Percentiles rank a stretch among this genome's conserved stretches.
Evolutionary conservation across 2,329 filamentous ascomycete species (phyloP).

Genomic region (Ophiocordyceps camponoti-leonardi): DNA sequence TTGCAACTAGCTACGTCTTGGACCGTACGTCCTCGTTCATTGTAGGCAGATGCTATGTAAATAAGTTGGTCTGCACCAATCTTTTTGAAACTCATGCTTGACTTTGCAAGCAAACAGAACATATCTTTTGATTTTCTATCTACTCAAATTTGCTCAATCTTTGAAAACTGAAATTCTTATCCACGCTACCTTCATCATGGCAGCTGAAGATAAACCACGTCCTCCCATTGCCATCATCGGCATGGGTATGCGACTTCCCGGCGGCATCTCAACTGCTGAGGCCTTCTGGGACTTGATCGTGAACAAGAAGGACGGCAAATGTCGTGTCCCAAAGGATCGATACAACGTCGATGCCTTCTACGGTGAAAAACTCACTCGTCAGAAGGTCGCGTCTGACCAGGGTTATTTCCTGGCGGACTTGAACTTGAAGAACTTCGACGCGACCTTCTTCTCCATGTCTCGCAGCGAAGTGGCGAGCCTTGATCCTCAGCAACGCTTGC

Average conservation of each 20-base stretch:
- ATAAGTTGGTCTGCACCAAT: too few relatives aligned
- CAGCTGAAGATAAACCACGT: too few relatives aligned
- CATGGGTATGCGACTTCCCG: slow-evolving; percentile 15
- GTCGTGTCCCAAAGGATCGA: slow-evolving; percentile 10
- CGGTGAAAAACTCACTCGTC: background rate
- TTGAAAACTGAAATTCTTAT: too few relatives aligned
- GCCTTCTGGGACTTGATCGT: slow-evolving; percentile 15
- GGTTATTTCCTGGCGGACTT: slow-evolving; percentile 10
- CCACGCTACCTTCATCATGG: too few relatives aligned
- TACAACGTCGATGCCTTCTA: slow-evolving; percentile 6
- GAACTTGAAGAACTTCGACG: slow-evolving; percentile 11
- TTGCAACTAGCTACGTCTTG: too few relatives aligned
- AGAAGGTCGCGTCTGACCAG: background rate
- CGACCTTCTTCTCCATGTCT: slow-evolving; percentile 14
- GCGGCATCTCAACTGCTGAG: slow-evolving; percentile 8
- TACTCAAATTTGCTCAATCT: too few relatives aligned
- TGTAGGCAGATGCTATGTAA: too few relatives aligned
- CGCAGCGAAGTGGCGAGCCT: slow-evolving; percentile 10
- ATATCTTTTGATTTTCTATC: too few relatives aligned
- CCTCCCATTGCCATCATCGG: slow-evolving; percentile 15
- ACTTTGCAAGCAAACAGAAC: too few relatives aligned
- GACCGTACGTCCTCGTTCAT: too few relatives aligned
- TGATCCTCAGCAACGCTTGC: slow-evolving; percentile 13
- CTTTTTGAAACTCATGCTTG: too few relatives aligned
- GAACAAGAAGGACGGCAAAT: slow-evolving; percentile 9